Conservation (phyloP, 768 basidiomycete species). For the Mycena kentingensis region DNA sequence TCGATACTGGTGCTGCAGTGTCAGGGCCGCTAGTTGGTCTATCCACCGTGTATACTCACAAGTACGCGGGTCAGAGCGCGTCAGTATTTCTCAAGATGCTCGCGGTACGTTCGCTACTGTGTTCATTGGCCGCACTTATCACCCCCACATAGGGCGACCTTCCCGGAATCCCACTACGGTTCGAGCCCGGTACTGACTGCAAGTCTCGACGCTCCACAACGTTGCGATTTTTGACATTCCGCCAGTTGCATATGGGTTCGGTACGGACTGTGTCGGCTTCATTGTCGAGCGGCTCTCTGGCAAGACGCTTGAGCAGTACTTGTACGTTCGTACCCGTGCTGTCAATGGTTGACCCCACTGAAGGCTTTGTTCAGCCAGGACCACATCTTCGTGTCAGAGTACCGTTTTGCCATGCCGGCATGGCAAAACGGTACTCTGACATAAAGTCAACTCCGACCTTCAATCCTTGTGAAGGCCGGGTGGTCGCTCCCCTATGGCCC, state of each 20-base stretch:
- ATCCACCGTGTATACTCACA: neutral
- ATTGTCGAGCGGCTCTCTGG: constrained; percentile 31
- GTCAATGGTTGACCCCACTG: neutral
- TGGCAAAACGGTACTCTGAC: too few species aligned
- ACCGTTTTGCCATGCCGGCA: too few species aligned
- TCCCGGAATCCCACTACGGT: constrained; percentile 28
- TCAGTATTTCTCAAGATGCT: constrained; percentile 9
- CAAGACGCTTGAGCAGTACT: constrained; percentile 32
- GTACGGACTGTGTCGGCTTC: constrained; percentile 30
- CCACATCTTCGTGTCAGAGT: constrained; percentile 25
- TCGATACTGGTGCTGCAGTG: neutral
- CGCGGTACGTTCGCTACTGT: constrained; percentile 1
- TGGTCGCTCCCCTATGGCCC: too few species aligned
- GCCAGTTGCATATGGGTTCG: constrained; percentile 31
- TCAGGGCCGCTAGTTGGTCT: neutral
- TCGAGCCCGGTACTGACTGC: constrained; percentile 36
- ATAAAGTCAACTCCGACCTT: too few species aligned
- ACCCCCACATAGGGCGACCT: constrained; percentile 23
- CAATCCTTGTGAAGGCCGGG: too few species aligned
- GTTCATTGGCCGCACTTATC: neutral
- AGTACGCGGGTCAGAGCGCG: constrained; percentile 3
- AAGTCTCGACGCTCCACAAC: too few species aligned
- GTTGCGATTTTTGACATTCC: neutral
- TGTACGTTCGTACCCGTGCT: constrained; percentile 21
- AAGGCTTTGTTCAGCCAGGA: constrained; percentile 20